Conservation (phyloP, 495 filamentous ascomycete species). For the Melanomma pulvis-pyrius region DNA sequence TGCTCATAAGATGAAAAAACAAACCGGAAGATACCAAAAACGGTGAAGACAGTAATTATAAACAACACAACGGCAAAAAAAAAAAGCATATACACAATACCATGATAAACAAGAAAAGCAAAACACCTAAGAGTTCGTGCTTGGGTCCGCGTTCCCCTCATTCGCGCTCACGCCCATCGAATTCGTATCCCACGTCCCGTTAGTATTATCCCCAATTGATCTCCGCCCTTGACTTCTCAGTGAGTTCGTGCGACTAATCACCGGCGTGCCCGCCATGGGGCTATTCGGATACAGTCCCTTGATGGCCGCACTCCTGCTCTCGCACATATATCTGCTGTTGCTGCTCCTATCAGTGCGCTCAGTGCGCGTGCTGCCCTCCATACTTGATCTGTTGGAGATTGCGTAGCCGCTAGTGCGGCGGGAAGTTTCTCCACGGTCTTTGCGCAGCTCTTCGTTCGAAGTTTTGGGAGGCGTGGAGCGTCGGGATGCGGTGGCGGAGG, state of each 20-base stretch:
- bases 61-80: neutral
- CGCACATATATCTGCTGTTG: conserved; percentile 22
- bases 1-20: no score
- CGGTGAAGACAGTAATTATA: neutral
- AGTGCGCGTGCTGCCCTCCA: conserved; percentile 10
- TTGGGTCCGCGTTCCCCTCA: neutral
- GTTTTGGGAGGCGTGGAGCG: conserved; percentile 18
- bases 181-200: conserved; percentile 16
- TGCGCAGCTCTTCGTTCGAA: conserved; percentile 20
- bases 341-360: neutral
- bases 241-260: conserved; percentile 9
- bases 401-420: conserved; percentile 33
- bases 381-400: conserved; percentile 16
- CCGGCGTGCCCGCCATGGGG: conserved; percentile 20
- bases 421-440: conserved; percentile 6
- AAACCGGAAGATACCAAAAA: neutral
- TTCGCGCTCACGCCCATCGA: neutral
- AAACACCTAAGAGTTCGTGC: neutral
- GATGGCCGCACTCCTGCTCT: conserved; percentile 36
- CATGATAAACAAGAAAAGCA: neutral
- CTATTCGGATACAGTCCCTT: conserved; percentile 36
- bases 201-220: neutral
- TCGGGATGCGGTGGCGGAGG: conserved; percentile 8
- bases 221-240: conserved; percentile 8
- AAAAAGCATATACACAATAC: no score